phyloP scores from a whole-genome alignment of 1,284 basidiomycete species.

The Ustilago nuda region DNA sequence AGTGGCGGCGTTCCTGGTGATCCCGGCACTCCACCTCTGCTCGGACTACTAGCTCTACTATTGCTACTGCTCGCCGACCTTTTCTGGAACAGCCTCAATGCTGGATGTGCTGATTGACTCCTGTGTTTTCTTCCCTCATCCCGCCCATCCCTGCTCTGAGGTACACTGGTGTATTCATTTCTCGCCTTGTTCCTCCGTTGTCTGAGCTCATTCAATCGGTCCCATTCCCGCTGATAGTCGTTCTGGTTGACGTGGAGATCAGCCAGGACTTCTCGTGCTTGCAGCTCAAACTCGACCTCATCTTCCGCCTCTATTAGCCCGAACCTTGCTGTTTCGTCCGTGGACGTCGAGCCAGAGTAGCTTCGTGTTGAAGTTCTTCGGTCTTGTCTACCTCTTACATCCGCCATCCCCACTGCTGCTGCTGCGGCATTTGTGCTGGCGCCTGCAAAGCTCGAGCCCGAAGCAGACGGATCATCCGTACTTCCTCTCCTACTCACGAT shows the following conservation, averaged over 20 bases:
- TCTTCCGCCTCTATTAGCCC: slow-evolving; percentile 46
- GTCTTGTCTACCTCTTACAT: slow-evolving; percentile 12
- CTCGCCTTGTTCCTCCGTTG: slow-evolving; percentile 39
- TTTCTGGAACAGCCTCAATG: slow-evolving; percentile 36
- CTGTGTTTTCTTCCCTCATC: slow-evolving; percentile 7
- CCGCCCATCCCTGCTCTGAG: slow-evolving; percentile 6
- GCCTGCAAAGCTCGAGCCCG: not conserved
- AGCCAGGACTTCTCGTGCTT: slow-evolving; percentile 43
- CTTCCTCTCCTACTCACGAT: not conserved
- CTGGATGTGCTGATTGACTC: slow-evolving; percentile 34
- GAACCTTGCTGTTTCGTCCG: slow-evolving; percentile 26
- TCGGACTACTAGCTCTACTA: slow-evolving; percentile 31
- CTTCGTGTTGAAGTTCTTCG: not conserved
- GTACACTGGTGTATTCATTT: slow-evolving; percentile 42
- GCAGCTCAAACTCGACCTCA: slow-evolving; percentile 52
- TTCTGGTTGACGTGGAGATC: slow-evolving; percentile 33
- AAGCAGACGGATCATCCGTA: not conserved
- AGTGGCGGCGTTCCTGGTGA: slow-evolving; percentile 1
- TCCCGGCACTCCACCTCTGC: slow-evolving; percentile 16
- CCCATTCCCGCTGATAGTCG: slow-evolving; percentile 47
- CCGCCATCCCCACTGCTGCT: not conserved
- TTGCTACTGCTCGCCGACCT: slow-evolving; percentile 36
- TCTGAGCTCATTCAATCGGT: slow-evolving; percentile 33
- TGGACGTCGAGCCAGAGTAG: slow-evolving; percentile 8
- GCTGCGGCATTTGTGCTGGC: not conserved